Evolutionary conservation across 2,329 filamentous ascomycete species (phyloP), one percentile per base, ranked within the genome.

Genomic region (Neonectria coccinea): DNA sequence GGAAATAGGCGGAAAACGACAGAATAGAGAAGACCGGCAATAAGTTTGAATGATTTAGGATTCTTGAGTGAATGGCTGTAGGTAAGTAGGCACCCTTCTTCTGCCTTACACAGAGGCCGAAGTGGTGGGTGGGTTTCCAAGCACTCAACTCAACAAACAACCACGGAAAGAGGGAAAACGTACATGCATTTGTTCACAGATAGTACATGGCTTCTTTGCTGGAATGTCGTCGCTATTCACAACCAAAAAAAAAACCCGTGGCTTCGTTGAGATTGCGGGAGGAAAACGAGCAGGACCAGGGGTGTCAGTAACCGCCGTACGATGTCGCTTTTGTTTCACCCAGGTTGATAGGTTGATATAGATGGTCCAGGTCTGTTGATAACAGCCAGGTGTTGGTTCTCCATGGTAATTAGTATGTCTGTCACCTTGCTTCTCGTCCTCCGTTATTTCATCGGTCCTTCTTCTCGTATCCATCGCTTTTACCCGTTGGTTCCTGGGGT

Each of bases 161-260:
- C 29, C 41, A 36, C 20, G 39, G 39, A 45, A 54, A 18, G 41
- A 20, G 50, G 27, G 45, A 18, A 18, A 54, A 59, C 48, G 36
- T 54, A 50, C 57, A 54, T 54, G 44, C 18, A 31, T 57, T 20
- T 33, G 29, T 57, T 20, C 22, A 20, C 57, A 59, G 41, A 50
- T 41, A 59, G 44, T 50, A 25, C n/a, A 36, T 50, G 20, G 41
- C n/a, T 47, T 48, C 39, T 42, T 48, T 47, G 54, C 14, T 20
- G 5, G n/a, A 8, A 10, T n/a, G 20, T 51, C 14, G 18, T 50
- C 20, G 6, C 36, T 8, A n/a, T 39, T 39, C 36, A 16, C 36
- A 39, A 29, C 29, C 7, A 29, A 39, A 39, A 16, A 39, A n/a
- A 39, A 39, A n/a, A 4, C 20, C 20, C 4, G 3, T 31, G n/a